These are phyloP conservation scores for Boechera retrofracta DNA, from an alignment of 345 rosid species.

Conservation along the genomic window DNA sequence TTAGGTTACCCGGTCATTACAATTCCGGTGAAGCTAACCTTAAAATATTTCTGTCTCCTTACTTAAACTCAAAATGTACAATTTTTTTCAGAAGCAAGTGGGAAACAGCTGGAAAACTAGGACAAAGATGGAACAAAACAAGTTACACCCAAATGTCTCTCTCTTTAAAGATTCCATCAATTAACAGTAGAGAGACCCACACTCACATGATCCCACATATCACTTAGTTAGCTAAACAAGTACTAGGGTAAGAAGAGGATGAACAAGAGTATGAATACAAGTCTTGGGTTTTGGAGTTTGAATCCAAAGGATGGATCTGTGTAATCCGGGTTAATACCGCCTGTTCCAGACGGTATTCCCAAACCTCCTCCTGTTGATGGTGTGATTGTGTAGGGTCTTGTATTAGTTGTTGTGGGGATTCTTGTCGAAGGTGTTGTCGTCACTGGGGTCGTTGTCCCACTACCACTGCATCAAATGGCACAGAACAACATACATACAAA, in stretches of 20 bases:
- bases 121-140: slow-evolving; percentile 23
- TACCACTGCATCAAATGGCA: slow-evolving; percentile 31
- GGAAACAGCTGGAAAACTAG: slow-evolving; percentile 40
- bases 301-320: slow-evolving; percentile 41
- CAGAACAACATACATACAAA: not conserved
- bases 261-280: not conserved
- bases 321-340: slow-evolving; percentile 44
- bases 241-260: not conserved
- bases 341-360: slow-evolving; percentile 43
- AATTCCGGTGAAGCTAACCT: slow-evolving; percentile 24
- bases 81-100: slow-evolving; percentile 28
- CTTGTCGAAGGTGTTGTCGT: slow-evolving; percentile 49
- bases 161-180: slow-evolving; percentile 35
- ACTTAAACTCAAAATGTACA: slow-evolving; percentile 33
- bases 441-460: slow-evolving; percentile 46
- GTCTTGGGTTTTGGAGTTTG: slow-evolving; percentile 39
- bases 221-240: slow-evolving; percentile 39
- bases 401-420: slow-evolving; percentile 46
- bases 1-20: not conserved
- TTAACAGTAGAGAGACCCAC: slow-evolving; percentile 38
- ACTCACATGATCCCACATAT: slow-evolving; percentile 32
- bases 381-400: slow-evolving; percentile 43
- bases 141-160: slow-evolving; percentile 15
- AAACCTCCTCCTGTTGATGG: slow-evolving; percentile 43
- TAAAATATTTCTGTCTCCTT: slow-evolving; percentile 10